Evolutionary conservation across 106 monocot genomes (phyloP).

Genomic region (Xerophyta viscosa): DNA sequence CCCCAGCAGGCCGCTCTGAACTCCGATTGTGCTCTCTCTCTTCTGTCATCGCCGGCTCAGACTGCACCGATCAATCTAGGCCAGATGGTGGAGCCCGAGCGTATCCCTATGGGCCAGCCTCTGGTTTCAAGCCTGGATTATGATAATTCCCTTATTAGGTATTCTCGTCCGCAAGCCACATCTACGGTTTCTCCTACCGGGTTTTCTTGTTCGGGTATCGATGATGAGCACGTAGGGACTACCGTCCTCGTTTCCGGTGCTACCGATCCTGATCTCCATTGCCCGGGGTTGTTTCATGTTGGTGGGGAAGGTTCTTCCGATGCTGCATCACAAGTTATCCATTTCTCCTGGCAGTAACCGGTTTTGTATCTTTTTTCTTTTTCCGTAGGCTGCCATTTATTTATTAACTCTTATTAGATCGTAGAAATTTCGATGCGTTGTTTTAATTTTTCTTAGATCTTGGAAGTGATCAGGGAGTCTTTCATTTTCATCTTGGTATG

Average conservation of each 20-base stretch:
- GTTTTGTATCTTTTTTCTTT: not conserved
- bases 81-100: slow-evolving; percentile 32
- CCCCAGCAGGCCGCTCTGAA: slow-evolving; percentile 24
- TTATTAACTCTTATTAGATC: too few relatives aligned
- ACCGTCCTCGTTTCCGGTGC: slow-evolving; percentile 29
- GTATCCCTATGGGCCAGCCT: slow-evolving; percentile 46
- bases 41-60: slow-evolving; percentile 85
- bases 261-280: slow-evolving; percentile 17
- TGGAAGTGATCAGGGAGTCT: not conserved
- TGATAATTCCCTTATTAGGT: slow-evolving; percentile 11
- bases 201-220: slow-evolving; percentile 46
- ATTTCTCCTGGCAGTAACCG: slow-evolving; percentile 53
- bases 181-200: slow-evolving; percentile 25
- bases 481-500: not conserved
- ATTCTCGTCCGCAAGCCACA: slow-evolving; percentile 22
- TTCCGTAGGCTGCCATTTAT: not conserved
- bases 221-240: slow-evolving; percentile 21
- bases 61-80: slow-evolving; percentile 31
- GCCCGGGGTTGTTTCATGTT: slow-evolving; percentile 32
- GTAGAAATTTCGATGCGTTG: not conserved
- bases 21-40: slow-evolving; percentile 96
- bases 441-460: not conserved
- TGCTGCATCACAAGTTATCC: slow-evolving; percentile 30
- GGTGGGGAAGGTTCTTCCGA: slow-evolving; percentile 33
- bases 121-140: slow-evolving; percentile 20